Evolutionary conservation across 768 basidiomycete genomes (phyloP), one percentile per base, ranked within the genome.

Genomic region (Agrocybe pediades): DNA sequence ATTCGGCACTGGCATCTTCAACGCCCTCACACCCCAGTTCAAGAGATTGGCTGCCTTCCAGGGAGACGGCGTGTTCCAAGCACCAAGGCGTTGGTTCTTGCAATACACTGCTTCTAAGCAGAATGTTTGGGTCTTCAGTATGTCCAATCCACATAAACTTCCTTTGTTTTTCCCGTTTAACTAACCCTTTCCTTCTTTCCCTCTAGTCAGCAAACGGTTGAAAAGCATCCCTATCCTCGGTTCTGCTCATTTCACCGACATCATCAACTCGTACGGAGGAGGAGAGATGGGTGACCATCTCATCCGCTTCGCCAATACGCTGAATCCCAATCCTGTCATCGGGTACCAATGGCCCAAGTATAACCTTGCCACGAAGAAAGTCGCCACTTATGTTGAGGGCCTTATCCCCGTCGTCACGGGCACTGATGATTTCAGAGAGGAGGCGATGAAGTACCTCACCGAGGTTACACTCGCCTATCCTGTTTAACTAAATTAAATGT

Each of bases 41-140:
- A 84, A 84, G 40, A 46, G 55, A 1, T 24, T 52, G 17, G 50
- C 55, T 4, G 73, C 82, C 0, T 68, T 83, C 55, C 69, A 72
- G 45, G 83, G 82, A 0, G 83, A 85, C 55, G 64, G 67, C 27
- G 68, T 76, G 2, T 81, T 84, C 67, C 76, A 83, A 52, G 78
- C 70, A 0, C 76, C 82, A 41, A 65, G 81, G 11, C 61, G 80
- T 2, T 77, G 77, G 64, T 70, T 84, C 54, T 58, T 83, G 25
- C 60, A 76, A 25, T 29, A 56, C 27, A 47, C 39, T 33, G 46
- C 23, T 17, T 13, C 20, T 29, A 25, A 33, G 19, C 51, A 52
- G 30, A 24, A 52, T 39, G 42, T 45, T 15, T 52, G 51, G 51
- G 51, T 52, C 15, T 52, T 23, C 23, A 42, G 51, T 45, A 24